Percentiles rank a stretch among this genome's conserved stretches.
These are phyloP conservation scores for Auriscalpium orientale DNA, from an alignment of 768 basidiomycete species.

Conservation along the genomic window DNA sequence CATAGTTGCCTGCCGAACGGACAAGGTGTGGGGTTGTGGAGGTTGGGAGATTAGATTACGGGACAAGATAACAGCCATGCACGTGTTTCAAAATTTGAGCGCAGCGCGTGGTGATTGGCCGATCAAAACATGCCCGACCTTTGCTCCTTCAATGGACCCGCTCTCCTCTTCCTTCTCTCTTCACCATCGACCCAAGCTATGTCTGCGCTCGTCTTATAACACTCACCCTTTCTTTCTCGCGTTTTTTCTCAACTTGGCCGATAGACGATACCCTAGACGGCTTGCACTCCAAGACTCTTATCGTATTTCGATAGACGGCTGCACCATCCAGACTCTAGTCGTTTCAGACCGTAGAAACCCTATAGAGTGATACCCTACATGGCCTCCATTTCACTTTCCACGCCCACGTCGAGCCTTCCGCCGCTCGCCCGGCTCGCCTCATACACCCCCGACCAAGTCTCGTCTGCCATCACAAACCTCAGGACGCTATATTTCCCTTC, in stretches of 20 bases:
- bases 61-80: background rate
- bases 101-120: background rate
- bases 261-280: slow-evolving; percentile 24
- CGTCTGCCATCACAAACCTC: slow-evolving; percentile 36
- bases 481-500: slow-evolving; percentile 45
- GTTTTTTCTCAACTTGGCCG: slow-evolving; percentile 15
- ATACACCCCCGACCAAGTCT: slow-evolving; percentile 30
- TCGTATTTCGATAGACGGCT: background rate
- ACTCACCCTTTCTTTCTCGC: slow-evolving; percentile 25
- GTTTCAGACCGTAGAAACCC: slow-evolving; percentile 7
- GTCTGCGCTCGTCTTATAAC: background rate
- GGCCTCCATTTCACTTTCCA: slow-evolving; percentile 2
- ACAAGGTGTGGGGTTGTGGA: no score
- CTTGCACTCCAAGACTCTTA: slow-evolving; percentile 2
- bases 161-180: background rate
- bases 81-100: background rate
- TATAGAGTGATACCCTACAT: slow-evolving; percentile 3
- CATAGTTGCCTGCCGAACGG: background rate
- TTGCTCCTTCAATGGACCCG: no score
- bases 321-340: slow-evolving; percentile 1
- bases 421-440: slow-evolving; percentile 37
- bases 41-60: background rate
- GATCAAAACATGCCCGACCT: background rate
- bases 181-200: background rate
- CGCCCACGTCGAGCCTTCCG: slow-evolving; percentile 52